phyloP scores from a whole-genome alignment of 176 grass and related monocot species.

The Leersia perrieri region DNA sequence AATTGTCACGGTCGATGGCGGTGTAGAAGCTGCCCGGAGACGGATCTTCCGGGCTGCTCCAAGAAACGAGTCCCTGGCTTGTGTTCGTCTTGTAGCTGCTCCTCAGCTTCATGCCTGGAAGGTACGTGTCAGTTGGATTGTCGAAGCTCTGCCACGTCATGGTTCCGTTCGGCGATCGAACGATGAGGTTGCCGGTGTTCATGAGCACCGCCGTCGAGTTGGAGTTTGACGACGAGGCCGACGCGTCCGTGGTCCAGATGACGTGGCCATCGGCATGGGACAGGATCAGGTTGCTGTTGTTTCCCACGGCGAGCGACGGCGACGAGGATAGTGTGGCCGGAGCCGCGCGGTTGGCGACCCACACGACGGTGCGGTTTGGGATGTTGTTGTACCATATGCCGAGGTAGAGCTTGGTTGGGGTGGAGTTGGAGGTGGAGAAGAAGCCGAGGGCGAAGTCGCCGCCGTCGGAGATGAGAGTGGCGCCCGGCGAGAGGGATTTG shows the following conservation, averaged over 20 bases:
- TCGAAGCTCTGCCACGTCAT: conserved; percentile 44
- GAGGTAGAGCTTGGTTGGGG: background rate
- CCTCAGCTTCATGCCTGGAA: conserved; percentile 41
- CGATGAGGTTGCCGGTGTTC: background rate
- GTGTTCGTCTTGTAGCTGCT: background rate
- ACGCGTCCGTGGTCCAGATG: conserved; percentile 27
- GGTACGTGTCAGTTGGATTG: conserved; percentile 32
- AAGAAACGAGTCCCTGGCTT: conserved; percentile 25
- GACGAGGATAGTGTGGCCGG: background rate
- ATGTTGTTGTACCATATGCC: conserved; percentile 44
- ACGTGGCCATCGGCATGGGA: background rate
- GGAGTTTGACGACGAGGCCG: background rate
- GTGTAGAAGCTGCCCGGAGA: conserved; percentile 41
- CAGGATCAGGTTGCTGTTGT: conserved; percentile 10
- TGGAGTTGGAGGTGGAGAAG: conserved; percentile 22
- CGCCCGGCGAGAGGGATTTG: background rate
- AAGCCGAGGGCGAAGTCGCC: conserved; percentile 33
- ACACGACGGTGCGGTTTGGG: background rate
- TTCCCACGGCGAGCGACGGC: background rate
- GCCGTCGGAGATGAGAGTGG: background rate
- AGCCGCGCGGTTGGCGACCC: conserved; percentile 25
- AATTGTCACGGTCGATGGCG: conserved; percentile 35
- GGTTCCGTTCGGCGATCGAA: background rate
- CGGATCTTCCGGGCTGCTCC: conserved; percentile 20
- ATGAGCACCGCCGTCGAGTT: background rate